Evolutionary conservation across 1,284 basidiomycete species (phyloP).

Genomic region (Sporisorium sorghi): DNA sequence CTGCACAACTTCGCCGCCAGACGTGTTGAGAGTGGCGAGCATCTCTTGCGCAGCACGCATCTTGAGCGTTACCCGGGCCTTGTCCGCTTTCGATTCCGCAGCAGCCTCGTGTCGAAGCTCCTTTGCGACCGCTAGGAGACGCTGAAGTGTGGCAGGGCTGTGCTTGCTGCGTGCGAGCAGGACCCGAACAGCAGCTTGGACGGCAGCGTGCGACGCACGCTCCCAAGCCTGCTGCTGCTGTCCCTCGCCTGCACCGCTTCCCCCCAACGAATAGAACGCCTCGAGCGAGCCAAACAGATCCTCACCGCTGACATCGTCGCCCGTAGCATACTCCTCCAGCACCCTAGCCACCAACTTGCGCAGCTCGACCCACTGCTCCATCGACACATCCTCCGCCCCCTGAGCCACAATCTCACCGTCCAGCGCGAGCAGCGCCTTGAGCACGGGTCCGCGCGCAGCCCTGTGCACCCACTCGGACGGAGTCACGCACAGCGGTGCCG

Average conservation of each 20-base stretch:
- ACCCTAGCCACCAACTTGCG: conserved; percentile 24
- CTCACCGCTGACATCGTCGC: conserved; percentile 12
- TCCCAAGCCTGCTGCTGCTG: conserved; percentile 12
- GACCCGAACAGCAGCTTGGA: conserved; percentile 13
- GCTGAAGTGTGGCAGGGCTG: not conserved
- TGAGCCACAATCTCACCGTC: conserved; percentile 21
- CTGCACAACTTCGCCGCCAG: not conserved
- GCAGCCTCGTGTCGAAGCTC: conserved; percentile 10
- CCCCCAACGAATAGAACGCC: conserved; percentile 2
- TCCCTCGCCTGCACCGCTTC: not conserved
- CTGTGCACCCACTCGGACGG: conserved; percentile 41
- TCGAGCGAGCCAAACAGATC: conserved; percentile 14
- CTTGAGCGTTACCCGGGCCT: conserved; percentile 16
- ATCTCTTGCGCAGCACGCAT: conserved; percentile 32
- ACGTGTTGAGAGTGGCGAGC: not conserved
- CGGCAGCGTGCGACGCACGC: conserved; percentile 22
- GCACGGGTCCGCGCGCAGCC: conserved; percentile 22
- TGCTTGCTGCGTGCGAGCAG: conserved; percentile 15
- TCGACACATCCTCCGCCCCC: not conserved
- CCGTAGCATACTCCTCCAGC: conserved; percentile 22
- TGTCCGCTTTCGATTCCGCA: conserved; percentile 3
- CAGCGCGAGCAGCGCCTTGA: conserved; percentile 25
- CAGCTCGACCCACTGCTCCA: conserved; percentile 18
- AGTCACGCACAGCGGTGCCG: conserved; percentile 19
- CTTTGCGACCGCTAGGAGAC: conserved; percentile 10